phyloP scores from a whole-genome alignment of 495 filamentous ascomycete genomes.

The Xylaria bambusicola region DNA sequence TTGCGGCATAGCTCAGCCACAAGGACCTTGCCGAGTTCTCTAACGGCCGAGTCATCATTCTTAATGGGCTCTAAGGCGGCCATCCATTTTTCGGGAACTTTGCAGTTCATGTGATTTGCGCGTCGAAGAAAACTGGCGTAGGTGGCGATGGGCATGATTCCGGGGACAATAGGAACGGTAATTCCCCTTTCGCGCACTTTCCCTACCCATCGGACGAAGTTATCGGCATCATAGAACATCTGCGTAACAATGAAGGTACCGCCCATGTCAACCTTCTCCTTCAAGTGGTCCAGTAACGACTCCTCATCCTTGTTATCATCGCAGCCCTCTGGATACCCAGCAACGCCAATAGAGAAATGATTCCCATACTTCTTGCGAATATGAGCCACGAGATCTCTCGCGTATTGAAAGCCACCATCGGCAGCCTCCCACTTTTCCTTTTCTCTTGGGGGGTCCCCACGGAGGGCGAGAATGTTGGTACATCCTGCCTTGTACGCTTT shows the following conservation, averaged over 20 bases:
- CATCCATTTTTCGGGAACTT: conserved; percentile 79
- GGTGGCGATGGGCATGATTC: conserved; percentile 98
- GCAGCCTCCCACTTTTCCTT: conserved; percentile 89
- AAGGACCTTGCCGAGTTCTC: conserved; percentile 84
- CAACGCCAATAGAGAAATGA: conserved; percentile 97
- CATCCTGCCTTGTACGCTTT: conserved; percentile 93
- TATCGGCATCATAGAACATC: conserved; percentile 99
- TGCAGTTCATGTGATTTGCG: conserved; percentile 83
- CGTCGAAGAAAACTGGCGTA: conserved; percentile 89
- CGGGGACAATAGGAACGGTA: conserved; percentile 86
- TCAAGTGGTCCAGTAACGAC: conserved; percentile 84
- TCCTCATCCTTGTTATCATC: conserved; percentile 90
- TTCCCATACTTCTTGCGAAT: conserved; percentile 87
- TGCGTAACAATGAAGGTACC: conserved; percentile 94
- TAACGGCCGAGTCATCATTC: conserved; percentile 90
- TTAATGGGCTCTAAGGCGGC: conserved; percentile 86
- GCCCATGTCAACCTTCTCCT: conserved; percentile 96
- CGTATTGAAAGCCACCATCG: conserved; percentile 85
- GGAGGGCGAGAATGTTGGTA: conserved; percentile 94
- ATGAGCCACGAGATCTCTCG: conserved; percentile 89
- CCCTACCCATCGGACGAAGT: conserved; percentile 86
- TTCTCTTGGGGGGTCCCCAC: conserved; percentile 94
- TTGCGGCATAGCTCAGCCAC: conserved; percentile 91
- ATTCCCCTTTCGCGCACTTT: conserved; percentile 85
- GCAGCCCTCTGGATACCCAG: conserved; percentile 94